A percentile compares a stretch with the other conserved stretches of the same genome.
phyloP scores from a whole-genome alignment of 1,284 basidiomycete species.

The Tremellales sp. region DNA sequence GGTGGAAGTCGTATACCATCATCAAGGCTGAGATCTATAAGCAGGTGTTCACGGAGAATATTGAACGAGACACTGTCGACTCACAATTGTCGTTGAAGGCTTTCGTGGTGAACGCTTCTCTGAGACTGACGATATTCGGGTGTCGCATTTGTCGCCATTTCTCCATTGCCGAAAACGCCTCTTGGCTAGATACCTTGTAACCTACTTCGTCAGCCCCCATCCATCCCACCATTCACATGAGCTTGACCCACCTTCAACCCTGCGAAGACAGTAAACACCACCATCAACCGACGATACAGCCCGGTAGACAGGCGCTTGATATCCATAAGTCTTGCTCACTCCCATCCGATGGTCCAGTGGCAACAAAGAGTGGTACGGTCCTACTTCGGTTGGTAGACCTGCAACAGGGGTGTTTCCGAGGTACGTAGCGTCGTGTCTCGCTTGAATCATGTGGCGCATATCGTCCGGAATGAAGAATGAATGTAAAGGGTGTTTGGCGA shows the following conservation, averaged over 20 bases:
- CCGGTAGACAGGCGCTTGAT: constrained; percentile 72
- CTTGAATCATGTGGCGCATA: constrained; percentile 73
- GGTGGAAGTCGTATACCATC: constrained; percentile 87
- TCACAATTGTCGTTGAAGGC: constrained; percentile 88
- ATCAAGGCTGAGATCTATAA: constrained; percentile 71
- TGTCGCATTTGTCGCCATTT: constrained; percentile 82
- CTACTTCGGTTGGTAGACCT: constrained; percentile 77
- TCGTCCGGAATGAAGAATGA: constrained; percentile 66
- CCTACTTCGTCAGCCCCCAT: constrained; percentile 53
- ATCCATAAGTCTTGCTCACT: constrained; percentile 64
- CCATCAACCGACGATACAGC: constrained; percentile 78
- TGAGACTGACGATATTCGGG: constrained; percentile 77
- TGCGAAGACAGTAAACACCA: constrained; percentile 67
- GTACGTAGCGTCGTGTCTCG: constrained; percentile 70
- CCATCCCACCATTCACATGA: too few relatives aligned
- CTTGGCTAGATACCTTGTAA: constrained; percentile 74
- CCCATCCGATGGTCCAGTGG: constrained; percentile 60
- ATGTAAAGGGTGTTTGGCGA: constrained; percentile 49
- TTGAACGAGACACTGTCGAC: constrained; percentile 33
- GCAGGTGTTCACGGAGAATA: background rate
- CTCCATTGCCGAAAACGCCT: constrained; percentile 78
- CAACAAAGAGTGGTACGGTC: constrained; percentile 84
- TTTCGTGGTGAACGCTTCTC: constrained; percentile 93
- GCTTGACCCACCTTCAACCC: constrained; percentile 80
- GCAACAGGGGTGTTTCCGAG: constrained; percentile 36